A percentile compares a stretch with the other conserved stretches of the same genome.
Evolutionary conservation across 2,329 filamentous ascomycete genomes (phyloP).

Genomic region (Trichophyton verrucosum): DNA sequence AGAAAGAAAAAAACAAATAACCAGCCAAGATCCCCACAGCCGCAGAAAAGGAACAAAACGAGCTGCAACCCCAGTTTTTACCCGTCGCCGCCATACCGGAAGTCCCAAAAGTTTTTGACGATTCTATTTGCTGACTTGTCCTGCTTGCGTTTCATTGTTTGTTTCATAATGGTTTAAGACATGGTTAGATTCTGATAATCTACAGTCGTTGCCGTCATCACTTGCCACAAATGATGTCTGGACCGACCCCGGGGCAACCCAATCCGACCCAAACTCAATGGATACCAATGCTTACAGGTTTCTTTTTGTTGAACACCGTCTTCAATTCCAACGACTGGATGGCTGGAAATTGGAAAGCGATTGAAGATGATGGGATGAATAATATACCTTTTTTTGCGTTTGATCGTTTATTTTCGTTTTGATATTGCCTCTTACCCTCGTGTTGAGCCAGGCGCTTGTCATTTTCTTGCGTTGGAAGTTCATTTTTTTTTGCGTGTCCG

Average conservation of each 20-base stretch:
- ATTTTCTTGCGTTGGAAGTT: neutral
- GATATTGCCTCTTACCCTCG: neutral
- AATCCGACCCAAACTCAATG: neutral
- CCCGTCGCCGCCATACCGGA: neutral
- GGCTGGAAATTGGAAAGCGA: neutral
- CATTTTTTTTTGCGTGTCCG: neutral
- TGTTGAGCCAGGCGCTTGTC: neutral
- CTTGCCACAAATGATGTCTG: neutral
- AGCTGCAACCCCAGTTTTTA: neutral
- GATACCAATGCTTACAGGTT: neutral
- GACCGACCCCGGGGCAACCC: neutral
- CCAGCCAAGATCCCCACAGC: neutral
- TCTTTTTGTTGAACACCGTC: neutral
- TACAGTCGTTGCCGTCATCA: neutral
- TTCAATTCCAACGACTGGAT: neutral
- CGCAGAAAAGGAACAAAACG: neutral
- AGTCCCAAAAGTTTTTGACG: neutral
- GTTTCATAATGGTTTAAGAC: slow-evolving; percentile 9
- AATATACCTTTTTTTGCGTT: neutral
- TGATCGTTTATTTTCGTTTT: neutral
- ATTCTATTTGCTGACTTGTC: neutral
- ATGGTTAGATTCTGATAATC: slow-evolving; percentile 1
- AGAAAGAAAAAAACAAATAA: slow-evolving; percentile 9
- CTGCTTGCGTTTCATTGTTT: slow-evolving; percentile 6
- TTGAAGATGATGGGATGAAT: neutral